A percentile compares a stretch with the other conserved stretches of the same genome.
Conservation (phyloP, 306 rosid genomes). For the Glycine latifolia region DNA sequence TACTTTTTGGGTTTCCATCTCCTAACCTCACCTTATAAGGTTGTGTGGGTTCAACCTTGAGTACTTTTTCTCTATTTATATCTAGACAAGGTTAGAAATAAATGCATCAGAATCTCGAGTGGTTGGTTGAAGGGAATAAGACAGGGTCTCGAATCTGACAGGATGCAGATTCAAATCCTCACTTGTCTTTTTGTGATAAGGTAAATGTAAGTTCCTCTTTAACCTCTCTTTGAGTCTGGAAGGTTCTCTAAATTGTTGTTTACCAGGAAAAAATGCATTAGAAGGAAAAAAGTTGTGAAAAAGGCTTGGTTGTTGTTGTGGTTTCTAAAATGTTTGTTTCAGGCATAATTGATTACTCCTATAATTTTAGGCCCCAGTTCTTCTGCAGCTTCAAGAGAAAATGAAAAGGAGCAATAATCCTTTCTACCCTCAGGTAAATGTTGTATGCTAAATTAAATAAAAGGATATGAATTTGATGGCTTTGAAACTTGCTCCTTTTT, state of each 20-base stretch:
- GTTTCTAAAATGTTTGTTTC: conserved; percentile 29
- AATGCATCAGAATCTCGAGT: background rate
- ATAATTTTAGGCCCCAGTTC: conserved; percentile 73
- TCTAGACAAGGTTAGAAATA: no score
- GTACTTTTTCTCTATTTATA: no score
- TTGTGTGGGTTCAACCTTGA: no score
- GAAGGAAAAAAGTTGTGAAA: background rate
- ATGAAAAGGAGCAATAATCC: conserved; percentile 61
- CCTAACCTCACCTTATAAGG: no score
- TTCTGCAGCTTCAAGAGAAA: conserved; percentile 77
- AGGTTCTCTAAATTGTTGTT: background rate
- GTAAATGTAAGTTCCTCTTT: background rate
- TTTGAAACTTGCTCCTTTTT: conserved; percentile 6
- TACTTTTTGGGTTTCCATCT: no score
- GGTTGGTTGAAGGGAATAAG: background rate
- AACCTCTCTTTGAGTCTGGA: background rate
- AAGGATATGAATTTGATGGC: background rate
- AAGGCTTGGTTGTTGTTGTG: background rate
- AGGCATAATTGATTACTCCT: conserved; percentile 3
- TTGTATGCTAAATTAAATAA: background rate
- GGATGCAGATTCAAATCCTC: background rate
- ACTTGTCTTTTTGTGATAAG: background rate
- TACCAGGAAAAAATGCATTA: background rate
- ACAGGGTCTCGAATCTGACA: background rate
- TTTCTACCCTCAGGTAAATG: conserved; percentile 80